Percentiles rank a stretch among this genome's conserved stretches.
Conservation (phyloP, 768 basidiomycete species). For the Thelephora ganbajun region DNA sequence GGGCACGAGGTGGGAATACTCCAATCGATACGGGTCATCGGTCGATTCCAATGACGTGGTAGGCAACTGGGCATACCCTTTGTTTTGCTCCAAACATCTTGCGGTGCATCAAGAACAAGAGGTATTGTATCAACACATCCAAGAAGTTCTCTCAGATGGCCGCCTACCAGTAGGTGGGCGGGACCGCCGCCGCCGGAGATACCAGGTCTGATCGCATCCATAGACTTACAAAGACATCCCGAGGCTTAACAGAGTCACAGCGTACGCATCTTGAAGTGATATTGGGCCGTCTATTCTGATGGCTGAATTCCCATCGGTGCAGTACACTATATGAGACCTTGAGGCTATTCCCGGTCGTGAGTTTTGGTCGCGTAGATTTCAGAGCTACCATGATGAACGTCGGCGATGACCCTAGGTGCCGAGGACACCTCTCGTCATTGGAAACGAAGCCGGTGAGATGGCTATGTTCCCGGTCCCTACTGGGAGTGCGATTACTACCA, state of each 20-base stretch:
- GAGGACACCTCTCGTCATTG: slow-evolving; percentile 13
- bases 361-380: slow-evolving; percentile 1
- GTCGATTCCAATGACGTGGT: background rate
- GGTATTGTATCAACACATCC: slow-evolving; percentile 20
- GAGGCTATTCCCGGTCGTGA: slow-evolving; percentile 18
- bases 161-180: slow-evolving; percentile 12
- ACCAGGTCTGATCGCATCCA: slow-evolving; percentile 1
- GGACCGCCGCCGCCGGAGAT: background rate
- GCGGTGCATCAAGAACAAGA: slow-evolving; percentile 29
- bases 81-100: slow-evolving; percentile 20
- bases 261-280: slow-evolving; percentile 10
- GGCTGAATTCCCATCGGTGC: background rate
- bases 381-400: background rate
- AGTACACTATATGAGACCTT: slow-evolving; percentile 20
- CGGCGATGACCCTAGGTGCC: slow-evolving; percentile 4
- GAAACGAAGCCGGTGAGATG: slow-evolving; percentile 11
- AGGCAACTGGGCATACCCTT: slow-evolving; percentile 22
- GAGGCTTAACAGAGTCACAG: slow-evolving; percentile 10
- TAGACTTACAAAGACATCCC: slow-evolving; percentile 18
- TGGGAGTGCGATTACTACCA: slow-evolving; percentile 10
- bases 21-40: background rate
- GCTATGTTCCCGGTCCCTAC: slow-evolving; percentile 11
- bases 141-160: slow-evolving; percentile 13
- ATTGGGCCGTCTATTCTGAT: background rate
- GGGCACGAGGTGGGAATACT: slow-evolving; percentile 33